A percentile compares a stretch with the other conserved stretches of the same genome.
These are phyloP conservation scores for Candida ulmi DNA, from an alignment of 805 yeast species.

Conservation along the genomic window DNA sequence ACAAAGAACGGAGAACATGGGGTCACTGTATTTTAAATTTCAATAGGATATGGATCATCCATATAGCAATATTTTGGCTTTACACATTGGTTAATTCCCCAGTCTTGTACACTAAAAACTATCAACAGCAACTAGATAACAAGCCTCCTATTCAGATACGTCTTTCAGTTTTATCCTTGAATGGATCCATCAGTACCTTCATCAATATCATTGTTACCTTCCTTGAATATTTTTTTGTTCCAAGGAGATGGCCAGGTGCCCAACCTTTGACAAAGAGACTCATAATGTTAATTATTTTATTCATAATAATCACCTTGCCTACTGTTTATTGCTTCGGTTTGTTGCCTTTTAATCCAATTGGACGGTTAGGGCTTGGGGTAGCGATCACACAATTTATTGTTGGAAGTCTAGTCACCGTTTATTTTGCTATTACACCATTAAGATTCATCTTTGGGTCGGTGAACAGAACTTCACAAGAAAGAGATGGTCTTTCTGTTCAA, in stretches of 20 bases:
- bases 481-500: slow-evolving; percentile 46
- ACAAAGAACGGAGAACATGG: slow-evolving; percentile 72
- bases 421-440: slow-evolving; percentile 59
- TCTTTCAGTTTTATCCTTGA: slow-evolving; percentile 56
- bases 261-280: slow-evolving; percentile 49
- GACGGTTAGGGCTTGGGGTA: slow-evolving; percentile 34
- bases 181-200: slow-evolving; percentile 57
- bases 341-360: slow-evolving; percentile 28
- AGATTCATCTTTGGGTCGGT: slow-evolving; percentile 45
- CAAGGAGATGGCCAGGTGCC: slow-evolving; percentile 71
- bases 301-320: slow-evolving; percentile 46
- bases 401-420: slow-evolving; percentile 47
- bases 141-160: slow-evolving; percentile 54
- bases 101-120: slow-evolving; percentile 56
- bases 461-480: slow-evolving; percentile 19
- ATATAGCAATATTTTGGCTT: slow-evolving; percentile 70
- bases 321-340: slow-evolving; percentile 42
- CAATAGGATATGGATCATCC: slow-evolving; percentile 76
- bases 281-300: slow-evolving; percentile 33
- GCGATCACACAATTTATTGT: slow-evolving; percentile 52
- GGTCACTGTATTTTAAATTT: slow-evolving; percentile 67
- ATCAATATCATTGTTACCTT: slow-evolving; percentile 52
- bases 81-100: slow-evolving; percentile 67
- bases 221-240: slow-evolving; percentile 58
- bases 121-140: slow-evolving; percentile 47